Evolutionary conservation across 1,284 basidiomycete species (phyloP), one percentile per base, ranked within the genome.

Genomic region (Malassezia cuniculi): DNA sequence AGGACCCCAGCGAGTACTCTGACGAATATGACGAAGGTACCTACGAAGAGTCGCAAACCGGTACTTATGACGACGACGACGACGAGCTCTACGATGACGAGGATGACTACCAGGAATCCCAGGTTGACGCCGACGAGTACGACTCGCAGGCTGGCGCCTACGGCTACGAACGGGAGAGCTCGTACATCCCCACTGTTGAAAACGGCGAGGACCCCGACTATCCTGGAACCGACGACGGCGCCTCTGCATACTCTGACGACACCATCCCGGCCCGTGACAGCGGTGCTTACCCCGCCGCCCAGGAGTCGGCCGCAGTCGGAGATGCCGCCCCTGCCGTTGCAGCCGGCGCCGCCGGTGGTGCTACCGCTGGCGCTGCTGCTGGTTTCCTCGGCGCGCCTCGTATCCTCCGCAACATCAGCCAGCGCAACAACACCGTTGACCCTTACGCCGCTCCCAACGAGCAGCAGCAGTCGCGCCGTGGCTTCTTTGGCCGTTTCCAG

Each of bases 91-190:
- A 5, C 21, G 35, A 15, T 16, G 12, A 9, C 6, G 22, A 29
- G 27, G 35, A 36, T 21, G 35, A 36, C 12, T n/a, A 27, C 17
- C 16, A 35, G 10, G 16, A 5, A 22, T 16, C n/a, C 3, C 34
- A 40, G 14, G 27, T 19, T 9, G 22, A 36, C 26, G 25, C 31
- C 24, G 31, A 27, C 14, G 30, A 26, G 17, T 17, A 27, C 15
- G 35, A 25, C 12, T 4, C 24, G 30, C 36, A 36, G n/a, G 41
- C 28, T n/a, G n/a, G n/a, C n/a, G n/a, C n/a, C n/a, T n/a, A n/a
- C n/a, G n/a, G n/a, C n/a, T n/a, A n/a, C n/a, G n/a, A n/a, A n/a
- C n/a, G n/a, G n/a, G n/a, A n/a, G n/a, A n/a, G n/a, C n/a, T n/a
- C n/a, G n/a, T n/a, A n/a, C n/a, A n/a, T n/a, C n/a, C 19, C 31